Conservation (phyloP, 2,329 filamentous ascomycete genomes). For the Parascedosporium putredinis region DNA sequence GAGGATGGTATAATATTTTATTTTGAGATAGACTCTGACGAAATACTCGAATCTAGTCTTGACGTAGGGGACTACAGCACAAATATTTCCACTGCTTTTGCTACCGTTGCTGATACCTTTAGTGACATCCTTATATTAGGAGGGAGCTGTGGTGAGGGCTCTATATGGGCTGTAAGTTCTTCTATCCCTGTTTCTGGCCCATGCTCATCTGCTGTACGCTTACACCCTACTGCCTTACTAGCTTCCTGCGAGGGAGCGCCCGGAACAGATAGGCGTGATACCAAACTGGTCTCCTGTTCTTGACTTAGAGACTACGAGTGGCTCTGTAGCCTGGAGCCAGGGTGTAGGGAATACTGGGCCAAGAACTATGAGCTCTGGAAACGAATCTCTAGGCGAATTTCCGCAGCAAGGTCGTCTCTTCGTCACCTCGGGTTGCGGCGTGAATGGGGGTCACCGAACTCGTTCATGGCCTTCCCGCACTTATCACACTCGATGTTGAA, state of each 20-base stretch:
- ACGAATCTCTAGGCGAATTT: conserved; percentile 16
- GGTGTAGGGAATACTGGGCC: conserved; percentile 14
- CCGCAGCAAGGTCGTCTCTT: conserved; percentile 47
- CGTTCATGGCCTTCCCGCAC: conserved; percentile 59
- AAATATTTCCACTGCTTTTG: conserved; percentile 73
- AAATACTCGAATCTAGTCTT: conserved; percentile 22
- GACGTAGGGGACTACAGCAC: conserved; percentile 26
- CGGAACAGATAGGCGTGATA: conserved; percentile 35
- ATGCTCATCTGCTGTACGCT: not conserved
- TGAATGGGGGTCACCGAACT: conserved; percentile 58
- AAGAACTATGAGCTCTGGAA: conserved; percentile 16
- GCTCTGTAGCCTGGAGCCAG: conserved; percentile 21
- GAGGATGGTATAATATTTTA: conserved; percentile 78
- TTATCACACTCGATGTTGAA: conserved; percentile 48
- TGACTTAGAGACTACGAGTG: conserved; percentile 41
- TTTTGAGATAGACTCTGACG: conserved; percentile 53
- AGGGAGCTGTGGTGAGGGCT: conserved; percentile 68
- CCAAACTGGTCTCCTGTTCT: conserved; percentile 52
- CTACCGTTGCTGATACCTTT: conserved; percentile 56
- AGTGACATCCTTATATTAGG: conserved; percentile 73
- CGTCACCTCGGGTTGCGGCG: conserved; percentile 53
- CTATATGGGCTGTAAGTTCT: conserved; percentile 58
- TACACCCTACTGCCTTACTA: conserved; percentile 16
- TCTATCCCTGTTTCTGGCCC: conserved; percentile 7
- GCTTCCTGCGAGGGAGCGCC: conserved; percentile 44